Evolutionary conservation across 1,284 basidiomycete genomes (phyloP), one percentile per base, ranked within the genome.

Genomic region (Vanrija humicola): DNA sequence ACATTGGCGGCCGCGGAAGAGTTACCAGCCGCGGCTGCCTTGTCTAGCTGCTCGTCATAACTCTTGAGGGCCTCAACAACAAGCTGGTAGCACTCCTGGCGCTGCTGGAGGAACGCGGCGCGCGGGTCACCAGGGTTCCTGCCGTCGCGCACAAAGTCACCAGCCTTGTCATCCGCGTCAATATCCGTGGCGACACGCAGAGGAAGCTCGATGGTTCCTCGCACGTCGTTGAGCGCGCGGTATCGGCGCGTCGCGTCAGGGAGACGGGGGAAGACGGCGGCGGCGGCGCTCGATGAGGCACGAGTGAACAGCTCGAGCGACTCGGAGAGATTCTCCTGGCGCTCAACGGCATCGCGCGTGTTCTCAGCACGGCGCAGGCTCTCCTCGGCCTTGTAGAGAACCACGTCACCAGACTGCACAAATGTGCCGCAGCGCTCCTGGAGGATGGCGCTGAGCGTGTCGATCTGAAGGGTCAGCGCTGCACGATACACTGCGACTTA

Each of bases 361-460:
- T 94, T 90, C 46, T 88, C 86, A 23, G 96, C 93, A 65, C 89
- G 88, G 7, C 92, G 87, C 44, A 97, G 83, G 64, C 88, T 90
- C 77, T 99, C 96, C 70, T 91, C 88, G 1, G 95, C 95, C 81
- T 98, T 98, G 81, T 98, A 98, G 48, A 97, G 79, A 80, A 97
- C 89, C 43, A 98, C 96, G 77, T 99, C 96, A 69, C 97, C 96
- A 0, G 95, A 88, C 66, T 91, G 94, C 76, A 94, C 98, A 82
- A 98, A 98, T 18, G 90, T 90, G 1, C 93, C 94, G 68, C 96
- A 99, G 68, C 92, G 83, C 69, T 89, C 86, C 72, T 98, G 95
- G 34, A 98, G 79, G 51, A 92, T 86, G 66, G 97, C 90, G 67
- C 91, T 95, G 67, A 99, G 89, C 3, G 90, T 90, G 75, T 99